Conservation (phyloP, 768 basidiomycete species). For the Tephrocybe sp. region DNA sequence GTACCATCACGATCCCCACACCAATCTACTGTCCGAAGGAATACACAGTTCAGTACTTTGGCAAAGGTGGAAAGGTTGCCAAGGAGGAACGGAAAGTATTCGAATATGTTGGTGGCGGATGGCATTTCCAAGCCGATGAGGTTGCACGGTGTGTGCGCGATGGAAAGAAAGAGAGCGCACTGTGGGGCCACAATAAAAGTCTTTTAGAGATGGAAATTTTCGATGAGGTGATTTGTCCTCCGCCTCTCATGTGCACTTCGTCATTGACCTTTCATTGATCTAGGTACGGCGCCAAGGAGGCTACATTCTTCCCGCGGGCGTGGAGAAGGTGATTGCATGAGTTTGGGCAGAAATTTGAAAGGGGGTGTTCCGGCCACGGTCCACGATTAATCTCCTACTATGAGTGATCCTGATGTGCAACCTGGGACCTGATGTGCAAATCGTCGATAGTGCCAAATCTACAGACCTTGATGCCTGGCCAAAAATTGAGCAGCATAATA, state of each 20-base stretch:
- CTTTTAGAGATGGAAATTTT: slow-evolving; percentile 81
- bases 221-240: slow-evolving; percentile 63
- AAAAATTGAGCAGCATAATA: too few species aligned
- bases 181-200: slow-evolving; percentile 82
- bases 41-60: slow-evolving; percentile 65
- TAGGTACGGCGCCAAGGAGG: slow-evolving; percentile 70
- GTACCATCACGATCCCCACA: slow-evolving; percentile 59
- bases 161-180: slow-evolving; percentile 68
- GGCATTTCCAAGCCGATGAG: slow-evolving; percentile 88
- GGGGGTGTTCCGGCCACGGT: too few species aligned
- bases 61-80: slow-evolving; percentile 42
- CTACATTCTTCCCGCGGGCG: slow-evolving; percentile 61
- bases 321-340: slow-evolving; percentile 48
- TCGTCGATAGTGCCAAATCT: too few species aligned
- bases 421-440: too few species aligned
- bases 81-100: slow-evolving; percentile 61
- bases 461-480: too few species aligned
- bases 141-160: slow-evolving; percentile 77
- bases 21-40: slow-evolving; percentile 69
- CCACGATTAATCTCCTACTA: too few species aligned
- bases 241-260: background rate
- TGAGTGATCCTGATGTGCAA: too few species aligned
- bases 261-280: background rate
- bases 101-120: slow-evolving; percentile 67
- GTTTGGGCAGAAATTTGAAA: background rate